Evolutionary conservation across 768 basidiomycete genomes (phyloP).

Genomic region (Daedalea quercina): DNA sequence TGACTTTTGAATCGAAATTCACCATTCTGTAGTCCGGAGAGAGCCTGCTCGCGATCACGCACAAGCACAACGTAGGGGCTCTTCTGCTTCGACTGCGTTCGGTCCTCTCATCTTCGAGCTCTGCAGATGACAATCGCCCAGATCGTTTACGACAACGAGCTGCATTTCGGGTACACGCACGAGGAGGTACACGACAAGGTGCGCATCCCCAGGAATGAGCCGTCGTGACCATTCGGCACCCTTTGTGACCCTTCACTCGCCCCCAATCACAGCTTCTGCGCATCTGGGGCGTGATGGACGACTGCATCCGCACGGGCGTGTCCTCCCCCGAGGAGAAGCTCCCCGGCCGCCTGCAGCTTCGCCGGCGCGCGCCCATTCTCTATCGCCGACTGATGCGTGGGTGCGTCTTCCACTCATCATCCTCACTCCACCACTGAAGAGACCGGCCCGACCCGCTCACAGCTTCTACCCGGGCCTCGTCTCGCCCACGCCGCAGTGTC

Average conservation of each 20-base stretch:
- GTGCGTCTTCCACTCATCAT: slow-evolving; percentile 30
- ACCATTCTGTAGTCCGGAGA: slow-evolving; percentile 46
- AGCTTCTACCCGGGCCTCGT: slow-evolving; percentile 50
- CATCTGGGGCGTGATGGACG: slow-evolving; percentile 92
- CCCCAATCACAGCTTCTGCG: slow-evolving; percentile 55
- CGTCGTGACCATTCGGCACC: not conserved
- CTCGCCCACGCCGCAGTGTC: slow-evolving; percentile 21
- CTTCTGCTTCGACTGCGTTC: not conserved
- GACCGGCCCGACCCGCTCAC: not conserved
- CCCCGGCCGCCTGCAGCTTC: slow-evolving; percentile 77
- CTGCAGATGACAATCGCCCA: slow-evolving; percentile 91
- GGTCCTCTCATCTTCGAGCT: too few relatives aligned
- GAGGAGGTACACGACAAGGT: slow-evolving; percentile 73
- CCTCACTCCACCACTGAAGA: not conserved
- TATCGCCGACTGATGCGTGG: slow-evolving; percentile 90
- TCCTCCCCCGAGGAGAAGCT: slow-evolving; percentile 72
- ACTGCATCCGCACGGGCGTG: slow-evolving; percentile 83
- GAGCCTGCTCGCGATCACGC: slow-evolving; percentile 67
- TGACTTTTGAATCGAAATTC: not conserved
- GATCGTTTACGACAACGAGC: slow-evolving; percentile 90
- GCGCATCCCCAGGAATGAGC: slow-evolving; percentile 2
- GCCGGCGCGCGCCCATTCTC: slow-evolving; percentile 81
- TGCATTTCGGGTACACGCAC: slow-evolving; percentile 69
- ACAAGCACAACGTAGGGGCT: slow-evolving; percentile 69
- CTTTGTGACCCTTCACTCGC: too few relatives aligned